phyloP scores from a whole-genome alignment of 148 eudicot genomes.

The Persicaria maculosa region DNA sequence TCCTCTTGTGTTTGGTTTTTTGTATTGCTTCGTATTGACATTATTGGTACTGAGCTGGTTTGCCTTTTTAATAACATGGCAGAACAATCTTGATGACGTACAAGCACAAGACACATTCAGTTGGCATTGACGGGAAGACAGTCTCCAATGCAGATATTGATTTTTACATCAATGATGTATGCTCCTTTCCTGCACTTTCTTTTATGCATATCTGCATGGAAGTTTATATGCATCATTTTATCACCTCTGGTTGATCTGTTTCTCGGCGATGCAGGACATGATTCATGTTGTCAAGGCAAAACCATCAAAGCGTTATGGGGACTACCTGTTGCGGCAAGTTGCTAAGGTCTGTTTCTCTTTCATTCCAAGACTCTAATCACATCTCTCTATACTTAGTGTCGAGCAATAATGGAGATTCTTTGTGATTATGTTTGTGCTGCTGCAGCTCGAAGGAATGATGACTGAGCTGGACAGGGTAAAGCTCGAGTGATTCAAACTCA shows the following conservation, averaged over 20 bases:
- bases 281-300: conserved; percentile 66
- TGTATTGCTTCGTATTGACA: neutral
- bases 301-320: conserved; percentile 74
- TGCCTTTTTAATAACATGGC: conserved; percentile 13
- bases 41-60: conserved; percentile 4
- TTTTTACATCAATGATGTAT: conserved; percentile 82
- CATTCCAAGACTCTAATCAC: neutral
- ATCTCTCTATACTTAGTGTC: neutral
- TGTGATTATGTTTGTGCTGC: neutral
- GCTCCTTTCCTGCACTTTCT: conserved; percentile 22
- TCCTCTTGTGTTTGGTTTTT: conserved; percentile 1
- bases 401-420: neutral
- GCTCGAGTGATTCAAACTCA: conserved; percentile 36
- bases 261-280: conserved; percentile 49
- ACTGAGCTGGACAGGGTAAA: conserved; percentile 72
- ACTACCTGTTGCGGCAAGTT: conserved; percentile 86
- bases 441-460: conserved; percentile 92
- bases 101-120: conserved; percentile 93
- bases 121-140: conserved; percentile 65
- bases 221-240: neutral
- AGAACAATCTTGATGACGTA: conserved; percentile 94
- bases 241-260: neutral
- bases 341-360: conserved; percentile 47
- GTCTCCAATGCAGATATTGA: conserved; percentile 86
- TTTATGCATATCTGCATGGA: neutral